Percentiles rank a stretch among this genome's conserved stretches.
phyloP scores from a whole-genome alignment of 345 rosid genomes.

The Cardiospermum halicacabum region DNA sequence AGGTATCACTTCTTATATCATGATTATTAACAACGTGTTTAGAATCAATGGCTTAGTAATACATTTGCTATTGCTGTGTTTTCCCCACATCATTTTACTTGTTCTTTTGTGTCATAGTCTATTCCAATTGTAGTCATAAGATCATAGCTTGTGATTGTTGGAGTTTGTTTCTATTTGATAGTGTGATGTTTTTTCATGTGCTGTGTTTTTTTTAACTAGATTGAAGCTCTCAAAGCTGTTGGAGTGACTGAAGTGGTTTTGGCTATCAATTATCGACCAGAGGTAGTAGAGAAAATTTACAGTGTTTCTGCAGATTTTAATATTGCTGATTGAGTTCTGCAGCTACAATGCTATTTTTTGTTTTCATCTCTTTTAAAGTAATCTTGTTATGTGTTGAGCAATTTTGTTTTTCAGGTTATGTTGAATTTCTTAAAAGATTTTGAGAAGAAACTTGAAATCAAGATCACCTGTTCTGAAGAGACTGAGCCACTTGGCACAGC shows the following conservation, averaged over 20 bases:
- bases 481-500: constrained; percentile 88
- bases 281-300: constrained; percentile 27
- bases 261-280: constrained; percentile 85
- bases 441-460: constrained; percentile 68
- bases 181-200: not conserved
- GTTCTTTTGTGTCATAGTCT: not conserved
- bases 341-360: not conserved
- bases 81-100: not conserved
- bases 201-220: constrained; percentile 29
- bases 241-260: constrained; percentile 78
- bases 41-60: too few relatives aligned
- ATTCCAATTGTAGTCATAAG: not conserved
- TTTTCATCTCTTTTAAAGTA: not conserved
- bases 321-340: not conserved
- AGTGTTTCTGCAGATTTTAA: not conserved
- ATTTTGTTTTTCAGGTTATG: constrained; percentile 47
- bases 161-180: not conserved
- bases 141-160: not conserved
- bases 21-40: too few relatives aligned
- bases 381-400: too few relatives aligned
- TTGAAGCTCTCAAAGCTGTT: constrained; percentile 67
- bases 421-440: constrained; percentile 65
- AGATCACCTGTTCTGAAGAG: constrained; percentile 76
- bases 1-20: constrained; percentile 42
- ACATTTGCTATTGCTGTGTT: not conserved